Conservation (phyloP, 345 rosid species). For the Anacardium occidentale region DNA sequence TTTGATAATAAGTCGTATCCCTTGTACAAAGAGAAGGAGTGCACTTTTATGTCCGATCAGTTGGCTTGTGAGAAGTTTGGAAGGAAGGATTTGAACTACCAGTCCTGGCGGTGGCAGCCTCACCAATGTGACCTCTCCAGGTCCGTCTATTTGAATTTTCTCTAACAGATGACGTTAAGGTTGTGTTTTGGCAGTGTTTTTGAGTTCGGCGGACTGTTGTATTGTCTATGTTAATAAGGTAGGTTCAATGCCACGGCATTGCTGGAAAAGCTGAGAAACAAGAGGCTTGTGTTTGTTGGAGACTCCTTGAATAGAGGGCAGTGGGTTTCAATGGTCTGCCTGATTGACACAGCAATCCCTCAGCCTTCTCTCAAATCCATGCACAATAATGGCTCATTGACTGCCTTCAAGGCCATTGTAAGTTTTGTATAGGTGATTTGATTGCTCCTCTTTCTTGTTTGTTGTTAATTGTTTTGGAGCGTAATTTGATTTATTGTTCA, state of each 20-base stretch:
- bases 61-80: slow-evolving; percentile 82
- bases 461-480: too few species aligned
- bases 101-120: slow-evolving; percentile 90
- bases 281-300: slow-evolving; percentile 86
- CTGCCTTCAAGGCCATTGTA: slow-evolving; percentile 47
- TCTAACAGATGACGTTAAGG: neutral
- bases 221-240: slow-evolving; percentile 32
- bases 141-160: slow-evolving; percentile 31
- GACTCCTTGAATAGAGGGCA: slow-evolving; percentile 91
- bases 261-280: slow-evolving; percentile 78
- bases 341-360: slow-evolving; percentile 63
- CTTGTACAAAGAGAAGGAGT: slow-evolving; percentile 68
- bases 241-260: slow-evolving; percentile 76
- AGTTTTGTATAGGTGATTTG: slow-evolving; percentile 15
- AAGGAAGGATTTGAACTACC: slow-evolving; percentile 63
- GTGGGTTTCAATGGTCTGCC: slow-evolving; percentile 92
- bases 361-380: slow-evolving; percentile 44
- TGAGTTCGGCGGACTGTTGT: slow-evolving; percentile 21
- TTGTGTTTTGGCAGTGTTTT: slow-evolving; percentile 16
- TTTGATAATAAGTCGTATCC: slow-evolving; percentile 67
- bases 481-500: too few species aligned
- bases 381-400: slow-evolving; percentile 61
- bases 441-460: neutral
- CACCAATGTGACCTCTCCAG: slow-evolving; percentile 74
- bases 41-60: slow-evolving; percentile 74